phyloP scores from a whole-genome alignment of 768 basidiomycete genomes.

The Coprinopsis marcescibilis region DNA sequence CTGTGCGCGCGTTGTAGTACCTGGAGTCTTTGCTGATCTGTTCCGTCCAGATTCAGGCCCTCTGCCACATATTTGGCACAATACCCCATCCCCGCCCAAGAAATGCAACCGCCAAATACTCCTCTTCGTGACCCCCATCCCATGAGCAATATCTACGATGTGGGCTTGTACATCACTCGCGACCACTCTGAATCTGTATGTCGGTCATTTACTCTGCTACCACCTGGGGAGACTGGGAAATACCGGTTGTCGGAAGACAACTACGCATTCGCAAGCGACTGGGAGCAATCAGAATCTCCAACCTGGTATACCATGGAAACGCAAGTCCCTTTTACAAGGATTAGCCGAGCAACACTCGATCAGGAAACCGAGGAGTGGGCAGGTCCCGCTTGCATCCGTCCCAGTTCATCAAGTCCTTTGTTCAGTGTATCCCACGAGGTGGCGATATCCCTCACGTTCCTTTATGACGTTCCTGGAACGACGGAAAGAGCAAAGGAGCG shows the following conservation, averaged over 20 bases:
- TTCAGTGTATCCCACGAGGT: slow-evolving; percentile 51
- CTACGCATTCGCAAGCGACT: slow-evolving; percentile 41
- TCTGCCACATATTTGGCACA: slow-evolving; percentile 34
- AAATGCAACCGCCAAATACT: slow-evolving; percentile 57
- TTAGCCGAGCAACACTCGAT: slow-evolving; percentile 19
- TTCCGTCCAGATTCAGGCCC: slow-evolving; percentile 32
- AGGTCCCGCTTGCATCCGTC: slow-evolving; percentile 33
- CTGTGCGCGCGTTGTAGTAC: neutral
- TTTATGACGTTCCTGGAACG: slow-evolving; percentile 44
- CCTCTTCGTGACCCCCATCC: slow-evolving; percentile 54
- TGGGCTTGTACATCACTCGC: slow-evolving; percentile 31
- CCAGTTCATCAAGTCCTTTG: slow-evolving; percentile 49
- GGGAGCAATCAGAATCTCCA: slow-evolving; percentile 21
- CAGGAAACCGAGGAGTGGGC: slow-evolving; percentile 32
- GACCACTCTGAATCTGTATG: slow-evolving; percentile 19
- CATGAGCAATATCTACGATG: slow-evolving; percentile 46
- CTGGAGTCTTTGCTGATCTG: slow-evolving; percentile 6
- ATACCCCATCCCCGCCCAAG: slow-evolving; percentile 51
- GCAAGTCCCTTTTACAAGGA: slow-evolving; percentile 40
- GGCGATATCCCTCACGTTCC: slow-evolving; percentile 46
- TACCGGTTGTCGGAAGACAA: slow-evolving; percentile 47
- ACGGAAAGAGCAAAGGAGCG: slow-evolving; percentile 26
- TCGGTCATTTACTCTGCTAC: slow-evolving; percentile 46
- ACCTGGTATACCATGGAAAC: slow-evolving; percentile 60
- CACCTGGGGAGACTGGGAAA: slow-evolving; percentile 36